Base-by-base conservation (phyloP, 2,329 filamentous ascomycete genomes). In the Trichoderma aggressivum region DNA sequence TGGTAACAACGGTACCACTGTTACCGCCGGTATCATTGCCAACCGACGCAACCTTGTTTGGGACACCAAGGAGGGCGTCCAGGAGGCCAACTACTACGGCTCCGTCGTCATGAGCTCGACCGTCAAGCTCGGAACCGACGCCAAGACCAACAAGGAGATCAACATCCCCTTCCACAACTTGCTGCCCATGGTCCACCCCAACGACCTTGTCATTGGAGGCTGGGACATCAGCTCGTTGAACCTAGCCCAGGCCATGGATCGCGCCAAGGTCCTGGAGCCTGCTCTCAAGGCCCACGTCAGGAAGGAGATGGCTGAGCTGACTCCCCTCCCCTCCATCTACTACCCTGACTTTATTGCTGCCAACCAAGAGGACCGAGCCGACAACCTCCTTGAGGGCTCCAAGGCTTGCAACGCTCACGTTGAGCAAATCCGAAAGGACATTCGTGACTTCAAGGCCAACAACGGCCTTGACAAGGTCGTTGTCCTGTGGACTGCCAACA, bases 331-430 rank as follows among this genome's bases (percentile, higher is more conserved):
- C 28, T 95, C 92, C 82, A 92, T 98, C 84, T 99, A 99, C 89
- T 99, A 99, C 82, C 96, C 96, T 1, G 96, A 98, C 84, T 99
- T 99, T 86, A 99, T 99, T 79, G 96, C 96, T 75, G 93, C 96
- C 80, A 99, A 99, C 86, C 96, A 99, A 85, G 94, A 96, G 82
- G 94, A 94, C 79, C 92, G 96, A 78, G 96, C 95, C 75, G 94
- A 99, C 84, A 98, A 99, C 78, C 79, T 97, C 74, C 82, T 98
- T 62, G 85, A 92, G 74, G 96, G 96, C 66, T 88, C 86, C 82
- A 97, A 96, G 85, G 94, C 94, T 74, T 94, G 86, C 81, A 90
- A 85, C 83, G 94, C 90, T 71, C 96, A 99, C 80, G 93, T 99
- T 61, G 94, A 98, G 85, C 89, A 95, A 81, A 91, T 99, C 78